Evolutionary conservation across 768 basidiomycete species (phyloP), one percentile per base, ranked within the genome.

Genomic region (Hericium erinaceus): DNA sequence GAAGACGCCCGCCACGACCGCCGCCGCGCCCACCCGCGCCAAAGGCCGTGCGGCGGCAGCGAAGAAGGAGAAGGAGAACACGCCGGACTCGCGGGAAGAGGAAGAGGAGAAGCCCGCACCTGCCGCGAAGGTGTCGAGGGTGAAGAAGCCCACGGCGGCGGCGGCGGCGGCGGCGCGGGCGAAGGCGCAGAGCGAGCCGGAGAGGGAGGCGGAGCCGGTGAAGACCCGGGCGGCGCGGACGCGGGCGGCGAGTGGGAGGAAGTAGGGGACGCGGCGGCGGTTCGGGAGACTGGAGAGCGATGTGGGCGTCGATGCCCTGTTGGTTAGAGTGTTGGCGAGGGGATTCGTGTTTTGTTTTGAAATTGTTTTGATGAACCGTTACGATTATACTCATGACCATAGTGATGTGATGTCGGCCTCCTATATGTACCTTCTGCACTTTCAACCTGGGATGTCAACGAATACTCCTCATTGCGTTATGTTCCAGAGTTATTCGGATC

Each of bases 61-160:
- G 26, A 58, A 58, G 33, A 61, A 60, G 38, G 66, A 67, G 52
- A 72, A 72, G 62, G 71, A 71, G 65, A 72, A 72, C 62, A 72
- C 71, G 13, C 71, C 70, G 6, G 70, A 70, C 55, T 4, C 20
- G 9, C n/a, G 24, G 4, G 56, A 53, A 55, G 56, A 61, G 26
- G 60, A 58, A 12, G 64, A 64, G 15, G 58, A 60, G 15, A 49
- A 61, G 22, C 58, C 50, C 24, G 55, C 54, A n/a, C 57, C 53
- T 39, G 55, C 37, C n/a, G 52, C 37, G 39, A 57, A 37, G 4
- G 22, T 18, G 13, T 52, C 54, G 28, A 33, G 59, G n/a, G 55
- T 20, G n/a, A 56, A 59, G 28, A 54, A 49, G 50, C 58, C 55
- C 13, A 59, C 60, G 22, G 46, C 49, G 22, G 22, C 22, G 22